These are phyloP conservation scores for Nelumbo lutea DNA, from an alignment of 164 flowering plant genomes.

Conservation along the genomic window DNA sequence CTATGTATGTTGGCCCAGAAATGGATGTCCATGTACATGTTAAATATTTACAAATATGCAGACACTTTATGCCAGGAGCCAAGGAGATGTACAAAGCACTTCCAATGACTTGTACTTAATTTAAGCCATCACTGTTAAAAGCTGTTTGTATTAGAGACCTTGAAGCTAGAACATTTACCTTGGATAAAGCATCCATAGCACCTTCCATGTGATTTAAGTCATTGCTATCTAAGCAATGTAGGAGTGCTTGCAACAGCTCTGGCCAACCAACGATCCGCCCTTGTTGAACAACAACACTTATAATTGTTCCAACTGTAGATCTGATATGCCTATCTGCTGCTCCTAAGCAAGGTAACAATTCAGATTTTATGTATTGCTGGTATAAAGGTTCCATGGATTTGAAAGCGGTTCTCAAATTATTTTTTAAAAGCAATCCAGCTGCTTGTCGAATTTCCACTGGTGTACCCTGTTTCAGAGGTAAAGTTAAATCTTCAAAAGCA, in stretches of 20 bases:
- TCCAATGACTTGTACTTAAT: too few species aligned
- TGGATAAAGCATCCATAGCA: conserved; percentile 99
- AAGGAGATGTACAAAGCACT: too few species aligned
- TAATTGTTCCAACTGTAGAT: conserved; percentile 86
- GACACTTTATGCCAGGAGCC: neutral
- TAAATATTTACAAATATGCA: too few species aligned
- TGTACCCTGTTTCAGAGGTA: conserved; percentile 49
- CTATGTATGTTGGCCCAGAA: too few species aligned
- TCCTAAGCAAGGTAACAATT: conserved; percentile 87
- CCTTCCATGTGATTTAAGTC: conserved; percentile 94
- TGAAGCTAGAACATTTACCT: conserved; percentile 43
- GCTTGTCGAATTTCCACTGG: conserved; percentile 93
- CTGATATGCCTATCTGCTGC: conserved; percentile 87
- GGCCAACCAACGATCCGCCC: conserved; percentile 80
- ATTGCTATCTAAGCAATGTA: conserved; percentile 78
- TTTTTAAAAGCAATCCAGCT: conserved; percentile 89
- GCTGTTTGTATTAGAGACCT: neutral
- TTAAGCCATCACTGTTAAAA: too few species aligned
- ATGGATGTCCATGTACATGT: too few species aligned
- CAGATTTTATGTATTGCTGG: conserved; percentile 84
- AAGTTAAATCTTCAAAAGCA: conserved; percentile 9
- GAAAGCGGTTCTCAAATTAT: conserved; percentile 66
- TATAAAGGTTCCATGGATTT: conserved; percentile 55
- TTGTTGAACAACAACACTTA: conserved; percentile 76
- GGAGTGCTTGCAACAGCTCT: conserved; percentile 84